phyloP scores from a whole-genome alignment of 139 green algal species.

The Volvox africanus region DNA sequence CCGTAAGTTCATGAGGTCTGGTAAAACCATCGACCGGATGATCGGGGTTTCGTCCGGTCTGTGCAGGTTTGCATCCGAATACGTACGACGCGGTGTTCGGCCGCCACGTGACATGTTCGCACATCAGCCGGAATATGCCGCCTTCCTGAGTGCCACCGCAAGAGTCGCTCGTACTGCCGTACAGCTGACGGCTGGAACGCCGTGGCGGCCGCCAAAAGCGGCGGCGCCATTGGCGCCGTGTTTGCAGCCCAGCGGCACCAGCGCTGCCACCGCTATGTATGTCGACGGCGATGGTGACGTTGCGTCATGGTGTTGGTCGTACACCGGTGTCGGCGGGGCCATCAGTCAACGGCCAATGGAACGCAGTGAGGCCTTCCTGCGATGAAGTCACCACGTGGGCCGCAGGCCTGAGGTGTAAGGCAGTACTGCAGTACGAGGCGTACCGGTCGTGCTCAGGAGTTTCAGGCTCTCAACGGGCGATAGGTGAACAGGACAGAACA shows the following conservation, averaged over 20 bases:
- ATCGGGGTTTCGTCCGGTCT: too few relatives aligned
- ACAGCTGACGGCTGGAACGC: background rate
- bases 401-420: too few relatives aligned
- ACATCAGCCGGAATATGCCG: background rate
- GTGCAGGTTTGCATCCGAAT: background rate
- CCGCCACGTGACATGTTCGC: conserved; percentile 44
- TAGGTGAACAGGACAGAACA: too few relatives aligned
- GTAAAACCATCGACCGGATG: too few relatives aligned
- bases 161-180: conserved; percentile 2
- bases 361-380: background rate
- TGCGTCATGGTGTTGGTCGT: too few relatives aligned
- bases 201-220: background rate
- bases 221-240: background rate
- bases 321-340: background rate
- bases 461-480: too few relatives aligned
- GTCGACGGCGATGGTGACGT: too few relatives aligned
- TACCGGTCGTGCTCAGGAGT: too few relatives aligned
- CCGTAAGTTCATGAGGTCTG: too few relatives aligned
- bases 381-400: too few relatives aligned
- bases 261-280: too few relatives aligned
- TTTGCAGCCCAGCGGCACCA: background rate
- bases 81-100: background rate
- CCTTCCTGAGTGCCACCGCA: conserved; percentile 19
- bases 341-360: background rate
- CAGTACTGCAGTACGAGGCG: too few relatives aligned